phyloP scores from a whole-genome alignment of 805 yeast species.

The Blastobotrys americana region DNA sequence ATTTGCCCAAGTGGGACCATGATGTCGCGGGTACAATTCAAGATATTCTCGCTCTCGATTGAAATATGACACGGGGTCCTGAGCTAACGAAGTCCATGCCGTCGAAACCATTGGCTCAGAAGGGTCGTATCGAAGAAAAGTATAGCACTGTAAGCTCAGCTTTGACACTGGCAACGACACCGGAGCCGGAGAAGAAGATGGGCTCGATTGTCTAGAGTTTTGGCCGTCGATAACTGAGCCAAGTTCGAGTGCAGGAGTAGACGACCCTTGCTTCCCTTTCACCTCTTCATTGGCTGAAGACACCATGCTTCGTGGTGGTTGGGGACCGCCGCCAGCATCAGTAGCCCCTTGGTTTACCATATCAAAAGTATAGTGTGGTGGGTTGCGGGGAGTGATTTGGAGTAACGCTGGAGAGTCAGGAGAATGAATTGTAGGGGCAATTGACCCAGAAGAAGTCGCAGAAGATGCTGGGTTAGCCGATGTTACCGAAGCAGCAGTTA shows the following conservation, averaged over 20 bases:
- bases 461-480: slow-evolving; percentile 1
- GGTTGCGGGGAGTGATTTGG: not conserved
- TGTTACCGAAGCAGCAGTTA: slow-evolving; percentile 1
- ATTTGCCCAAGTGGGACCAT: slow-evolving; percentile 29
- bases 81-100: slow-evolving; percentile 24
- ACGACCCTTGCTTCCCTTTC: too few relatives aligned
- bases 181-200: not conserved
- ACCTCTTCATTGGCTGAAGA: not conserved
- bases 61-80: slow-evolving; percentile 27
- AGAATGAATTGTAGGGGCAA: slow-evolving; percentile 4
- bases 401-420: slow-evolving; percentile 4
- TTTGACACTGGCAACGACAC: not conserved
- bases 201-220: not conserved
- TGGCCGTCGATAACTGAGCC: not conserved
- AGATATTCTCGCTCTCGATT: slow-evolving; percentile 26
- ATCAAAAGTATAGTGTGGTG: not conserved
- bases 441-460: not conserved
- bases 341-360: not conserved
- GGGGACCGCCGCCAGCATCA: not conserved
- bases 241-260: not conserved
- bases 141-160: slow-evolving; percentile 4
- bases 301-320: not conserved
- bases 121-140: slow-evolving; percentile 16
- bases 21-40: slow-evolving; percentile 24
- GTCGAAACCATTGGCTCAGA: slow-evolving; percentile 24